Evolutionary conservation across 768 basidiomycete genomes (phyloP), one percentile per base, ranked within the genome.

Genomic region (Solioccasus polychromus): DNA sequence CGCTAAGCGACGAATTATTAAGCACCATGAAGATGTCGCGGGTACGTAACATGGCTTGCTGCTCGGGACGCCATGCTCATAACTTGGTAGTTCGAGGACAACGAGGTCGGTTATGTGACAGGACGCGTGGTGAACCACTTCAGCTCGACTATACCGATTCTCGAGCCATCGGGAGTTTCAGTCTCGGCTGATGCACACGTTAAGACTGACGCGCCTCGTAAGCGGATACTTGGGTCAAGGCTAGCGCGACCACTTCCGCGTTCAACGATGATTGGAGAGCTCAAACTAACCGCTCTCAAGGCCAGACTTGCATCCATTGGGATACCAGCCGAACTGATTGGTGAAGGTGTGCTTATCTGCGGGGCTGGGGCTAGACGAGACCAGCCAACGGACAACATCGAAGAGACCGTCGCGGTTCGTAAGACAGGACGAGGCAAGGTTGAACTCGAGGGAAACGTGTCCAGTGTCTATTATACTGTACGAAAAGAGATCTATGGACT

Each of bases 221-320:
- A 68, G 18, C 78, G 71, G 17, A 70, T 73, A 26, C 74, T 88
- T 18, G 87, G 85, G 15, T 76, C 82, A n/a, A 79, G 88, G 24
- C 76, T 82, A 14, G 71, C 78, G 17, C 74, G 79, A 9, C 69
- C 79, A 3, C 72, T 97, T 3, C 91, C 92, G 1, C 80, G 83
- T 48, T 94, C 95, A 0, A 89, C 94, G 7, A 95, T 97, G 85
- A 96, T 99, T 45, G 96, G 96, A 40, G 96, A 98, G 59, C 79
- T 99, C 32, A 93, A 96, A 62, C 73, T 99, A 23, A 93, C 92
- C 1, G 78, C 81, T 2, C 77, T 99, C 37, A 96, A 97, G 66
- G 64, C 83, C n/a, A 80, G 84, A 5, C 74, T 99, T 18, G 74
- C 82, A 5, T 66, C 80, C 2, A 69, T 91, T 3, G 84, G 85